Base-by-base conservation (phyloP, 2,329 filamentous ascomycete genomes). In the Verticillium tricorpus region DNA sequence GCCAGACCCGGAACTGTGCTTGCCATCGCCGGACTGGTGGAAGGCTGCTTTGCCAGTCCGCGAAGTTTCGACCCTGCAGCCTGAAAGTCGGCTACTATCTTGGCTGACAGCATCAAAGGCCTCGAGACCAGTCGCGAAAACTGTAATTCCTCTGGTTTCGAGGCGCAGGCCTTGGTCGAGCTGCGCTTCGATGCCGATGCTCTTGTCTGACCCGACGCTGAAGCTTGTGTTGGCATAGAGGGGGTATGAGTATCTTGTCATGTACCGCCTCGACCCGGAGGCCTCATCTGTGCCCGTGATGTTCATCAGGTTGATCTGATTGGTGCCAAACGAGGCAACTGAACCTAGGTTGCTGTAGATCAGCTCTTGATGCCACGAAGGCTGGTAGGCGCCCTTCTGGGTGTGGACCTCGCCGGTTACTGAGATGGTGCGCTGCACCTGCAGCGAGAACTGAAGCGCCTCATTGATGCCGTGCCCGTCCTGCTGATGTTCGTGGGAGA, bases 101-200 rank as follows among this genome's bases (percentile, higher is more conserved):
- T 69, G 50, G 45, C 69, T 61, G 61, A 75, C 56, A 4, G 72
- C 62, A 28, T 74, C 67, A 65, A 89, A 88, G 0, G 81, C 83
- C 65, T 89, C 84, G 2, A 89, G 73, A 1, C 85, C 86, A 0
- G 81, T 85, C 0, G 88, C 84, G 58, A 90, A 81, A 7, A 80
- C 76, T 5, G 75, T 68, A 5, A 69, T 66, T 11, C 81, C 81
- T 1, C 66, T 61, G 1, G 80, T 69, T 19, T 73, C 70, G 35
- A 78, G 63, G 6, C 72, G 61, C 50, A 80, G 68, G 1, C 77
- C 77, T 64, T 84, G 81, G 31, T 76, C 69, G 1, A 81, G 66
- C 40, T 71, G 64, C 1, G 77, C 79, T 66, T 68, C 74, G 58
- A 85, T 73, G n/a, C 76, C 78, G 59, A 82, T 73, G 65, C 82